phyloP scores from a whole-genome alignment of 768 basidiomycete genomes.

The Tulasnella sp. region DNA sequence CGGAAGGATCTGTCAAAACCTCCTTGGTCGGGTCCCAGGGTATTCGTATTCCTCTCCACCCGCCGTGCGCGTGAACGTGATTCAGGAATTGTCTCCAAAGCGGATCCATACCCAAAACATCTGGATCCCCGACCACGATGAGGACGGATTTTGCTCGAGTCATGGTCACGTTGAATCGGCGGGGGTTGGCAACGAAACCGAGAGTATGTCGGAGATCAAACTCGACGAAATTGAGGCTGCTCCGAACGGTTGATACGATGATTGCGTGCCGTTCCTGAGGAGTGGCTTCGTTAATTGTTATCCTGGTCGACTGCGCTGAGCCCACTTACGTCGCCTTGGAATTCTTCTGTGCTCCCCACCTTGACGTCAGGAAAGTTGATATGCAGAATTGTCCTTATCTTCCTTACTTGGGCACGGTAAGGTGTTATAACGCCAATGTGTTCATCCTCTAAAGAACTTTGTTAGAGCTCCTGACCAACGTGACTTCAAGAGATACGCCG shows the following conservation, averaged over 20 bases:
- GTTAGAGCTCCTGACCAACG: neutral
- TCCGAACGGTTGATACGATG: conserved; percentile 23
- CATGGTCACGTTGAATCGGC: conserved; percentile 23
- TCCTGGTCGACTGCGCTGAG: neutral
- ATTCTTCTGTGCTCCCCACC: conserved; percentile 4
- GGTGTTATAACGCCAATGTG: conserved; percentile 11
- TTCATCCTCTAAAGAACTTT: neutral
- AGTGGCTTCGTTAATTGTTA: neutral
- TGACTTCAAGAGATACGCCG: neutral
- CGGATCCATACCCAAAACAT: conserved; percentile 11
- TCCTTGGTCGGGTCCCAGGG: neutral
- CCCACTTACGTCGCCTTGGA: conserved; percentile 15
- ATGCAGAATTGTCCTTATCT: neutral
- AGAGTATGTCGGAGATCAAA: conserved; percentile 15
- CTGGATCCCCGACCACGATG: conserved; percentile 8
- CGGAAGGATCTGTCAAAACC: neutral
- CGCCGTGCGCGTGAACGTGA: neutral
- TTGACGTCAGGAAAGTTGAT: conserved; percentile 3
- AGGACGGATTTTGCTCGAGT: conserved; percentile 19
- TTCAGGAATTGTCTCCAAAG: conserved; percentile 12
- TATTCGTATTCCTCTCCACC: conserved; percentile 6
- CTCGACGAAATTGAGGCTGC: conserved; percentile 10
- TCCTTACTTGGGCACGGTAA: neutral
- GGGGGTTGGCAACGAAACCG: conserved; percentile 20
- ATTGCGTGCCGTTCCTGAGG: conserved; percentile 22